A percentile compares a stretch with the other conserved stretches of the same genome.
Evolutionary conservation across 208 protist species (phyloP).

Genomic region (Trypanosomatidae sp.): DNA sequence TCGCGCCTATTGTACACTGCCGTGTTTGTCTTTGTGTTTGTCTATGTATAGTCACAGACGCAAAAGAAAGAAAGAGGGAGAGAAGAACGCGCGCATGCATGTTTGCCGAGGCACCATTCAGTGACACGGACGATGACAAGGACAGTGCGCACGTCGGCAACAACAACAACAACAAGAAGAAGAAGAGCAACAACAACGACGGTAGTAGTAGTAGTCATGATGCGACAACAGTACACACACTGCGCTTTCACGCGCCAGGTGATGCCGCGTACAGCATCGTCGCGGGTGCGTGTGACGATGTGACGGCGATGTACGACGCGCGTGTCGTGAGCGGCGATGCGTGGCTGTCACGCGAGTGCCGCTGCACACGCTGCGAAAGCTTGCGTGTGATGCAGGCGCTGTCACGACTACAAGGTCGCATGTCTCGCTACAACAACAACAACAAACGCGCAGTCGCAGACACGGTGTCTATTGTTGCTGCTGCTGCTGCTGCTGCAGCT

Average conservation of each 20-base stretch:
- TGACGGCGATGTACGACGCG: slow-evolving; percentile 15
- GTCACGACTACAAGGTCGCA: not conserved
- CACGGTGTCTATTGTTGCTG: not conserved
- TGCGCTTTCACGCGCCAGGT: slow-evolving; percentile 43
- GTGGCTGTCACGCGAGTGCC: slow-evolving; percentile 52
- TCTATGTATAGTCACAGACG: too few relatives aligned
- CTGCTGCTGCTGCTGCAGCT: not conserved
- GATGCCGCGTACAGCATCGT: slow-evolving; percentile 48
- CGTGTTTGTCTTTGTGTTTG: too few relatives aligned
- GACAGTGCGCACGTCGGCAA: too few relatives aligned
- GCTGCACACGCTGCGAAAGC: slow-evolving; percentile 62
- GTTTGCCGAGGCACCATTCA: too few relatives aligned
- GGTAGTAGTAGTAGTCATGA: not conserved
- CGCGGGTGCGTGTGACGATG: slow-evolving; percentile 34
- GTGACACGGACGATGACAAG: too few relatives aligned
- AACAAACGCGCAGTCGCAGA: slow-evolving; percentile 2
- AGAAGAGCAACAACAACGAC: not conserved
- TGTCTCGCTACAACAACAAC: too few relatives aligned
- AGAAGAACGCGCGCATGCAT: too few relatives aligned
- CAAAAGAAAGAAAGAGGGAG: too few relatives aligned
- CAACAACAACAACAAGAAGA: not conserved
- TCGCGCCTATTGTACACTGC: too few relatives aligned
- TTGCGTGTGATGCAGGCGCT: slow-evolving; percentile 19
- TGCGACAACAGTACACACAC: not conserved
- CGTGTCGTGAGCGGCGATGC: slow-evolving; percentile 61